Conservation (phyloP, 345 rosid genomes). For the Hibiscus tridactylites region DNA sequence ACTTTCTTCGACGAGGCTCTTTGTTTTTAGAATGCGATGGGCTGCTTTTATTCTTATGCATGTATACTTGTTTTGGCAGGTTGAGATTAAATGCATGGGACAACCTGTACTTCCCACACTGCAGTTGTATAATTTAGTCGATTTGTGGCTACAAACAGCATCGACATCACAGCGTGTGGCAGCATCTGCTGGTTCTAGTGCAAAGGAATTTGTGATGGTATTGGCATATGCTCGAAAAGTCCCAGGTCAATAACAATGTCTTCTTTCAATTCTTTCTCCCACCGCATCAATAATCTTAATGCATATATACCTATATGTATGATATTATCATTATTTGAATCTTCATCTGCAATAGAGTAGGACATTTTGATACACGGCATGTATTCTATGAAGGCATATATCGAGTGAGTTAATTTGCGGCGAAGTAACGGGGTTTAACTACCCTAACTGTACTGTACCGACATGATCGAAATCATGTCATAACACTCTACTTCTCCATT, state of each 20-base stretch:
- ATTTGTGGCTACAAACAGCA: constrained; percentile 56
- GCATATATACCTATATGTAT: background rate
- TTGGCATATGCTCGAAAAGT: constrained; percentile 55
- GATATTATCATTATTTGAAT: background rate
- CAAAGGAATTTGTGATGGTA: constrained; percentile 75
- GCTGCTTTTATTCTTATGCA: background rate
- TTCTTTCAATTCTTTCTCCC: background rate
- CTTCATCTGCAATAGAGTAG: background rate
- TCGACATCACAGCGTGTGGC: constrained; percentile 40
- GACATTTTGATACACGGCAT: constrained; percentile 6
- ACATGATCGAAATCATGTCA: too few relatives aligned
- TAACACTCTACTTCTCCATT: background rate
- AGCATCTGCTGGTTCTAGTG: constrained; percentile 60
- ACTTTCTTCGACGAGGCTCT: background rate
- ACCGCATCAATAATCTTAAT: background rate
- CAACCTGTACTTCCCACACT: constrained; percentile 54
- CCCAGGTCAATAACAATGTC: constrained; percentile 11
- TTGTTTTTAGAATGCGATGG: background rate
- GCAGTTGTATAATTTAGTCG: constrained; percentile 49
- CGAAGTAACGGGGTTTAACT: background rate
- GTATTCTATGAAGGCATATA: constrained; percentile 5
- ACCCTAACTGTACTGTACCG: too few relatives aligned
- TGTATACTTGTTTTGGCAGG: constrained; percentile 23
- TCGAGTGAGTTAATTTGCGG: background rate
- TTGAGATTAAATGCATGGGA: constrained; percentile 80